Percentiles rank a stretch among this genome's conserved stretches.
These are phyloP conservation scores for Gamarada debralockiae DNA, from an alignment of 495 filamentous ascomycete genomes.

Conservation along the genomic window DNA sequence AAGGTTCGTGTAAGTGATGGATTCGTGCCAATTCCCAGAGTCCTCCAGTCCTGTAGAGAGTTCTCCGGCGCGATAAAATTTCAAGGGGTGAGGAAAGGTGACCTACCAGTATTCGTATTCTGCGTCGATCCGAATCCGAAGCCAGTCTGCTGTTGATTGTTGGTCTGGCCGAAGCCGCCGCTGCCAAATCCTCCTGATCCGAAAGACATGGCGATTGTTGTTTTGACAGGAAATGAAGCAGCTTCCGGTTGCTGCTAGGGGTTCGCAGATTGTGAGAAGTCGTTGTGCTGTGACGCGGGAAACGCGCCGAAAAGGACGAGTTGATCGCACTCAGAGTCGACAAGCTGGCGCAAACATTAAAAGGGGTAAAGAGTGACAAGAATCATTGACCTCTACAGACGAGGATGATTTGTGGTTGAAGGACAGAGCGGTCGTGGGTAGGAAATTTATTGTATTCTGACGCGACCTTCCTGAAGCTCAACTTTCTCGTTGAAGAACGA, in stretches of 20 bases:
- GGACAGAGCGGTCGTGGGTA: slow-evolving; percentile 1
- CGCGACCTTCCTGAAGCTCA: not conserved
- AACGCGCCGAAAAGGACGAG: slow-evolving; percentile 18
- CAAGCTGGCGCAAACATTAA: slow-evolving; percentile 18
- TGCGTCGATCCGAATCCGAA: slow-evolving; percentile 36
- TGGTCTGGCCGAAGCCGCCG: slow-evolving; percentile 55
- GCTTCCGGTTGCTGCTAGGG: not conserved
- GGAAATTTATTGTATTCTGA: not conserved
- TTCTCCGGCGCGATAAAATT: not conserved
- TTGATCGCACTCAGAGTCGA: slow-evolving; percentile 19
- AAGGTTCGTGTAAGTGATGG: slow-evolving; percentile 31
- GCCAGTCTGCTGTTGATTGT: slow-evolving; percentile 46
- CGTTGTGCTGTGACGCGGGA: slow-evolving; percentile 13
- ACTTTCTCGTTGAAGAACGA: not conserved
- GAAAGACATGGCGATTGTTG: slow-evolving; percentile 37
- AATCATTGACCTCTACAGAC: slow-evolving; percentile 11
- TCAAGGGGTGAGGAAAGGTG: slow-evolving; percentile 17
- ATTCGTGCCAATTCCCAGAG: slow-evolving; percentile 16
- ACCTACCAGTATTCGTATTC: slow-evolving; percentile 45
- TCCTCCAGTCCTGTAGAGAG: slow-evolving; percentile 13
- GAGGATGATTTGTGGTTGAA: slow-evolving; percentile 6
- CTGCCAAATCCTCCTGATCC: slow-evolving; percentile 33
- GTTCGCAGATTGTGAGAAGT: slow-evolving; percentile 5
- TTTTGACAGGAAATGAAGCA: not conserved
- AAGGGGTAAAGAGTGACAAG: slow-evolving; percentile 21